Base-by-base conservation (phyloP, 176 grass and related monocot genomes). In the Rhynchospora breviuscula region DNA sequence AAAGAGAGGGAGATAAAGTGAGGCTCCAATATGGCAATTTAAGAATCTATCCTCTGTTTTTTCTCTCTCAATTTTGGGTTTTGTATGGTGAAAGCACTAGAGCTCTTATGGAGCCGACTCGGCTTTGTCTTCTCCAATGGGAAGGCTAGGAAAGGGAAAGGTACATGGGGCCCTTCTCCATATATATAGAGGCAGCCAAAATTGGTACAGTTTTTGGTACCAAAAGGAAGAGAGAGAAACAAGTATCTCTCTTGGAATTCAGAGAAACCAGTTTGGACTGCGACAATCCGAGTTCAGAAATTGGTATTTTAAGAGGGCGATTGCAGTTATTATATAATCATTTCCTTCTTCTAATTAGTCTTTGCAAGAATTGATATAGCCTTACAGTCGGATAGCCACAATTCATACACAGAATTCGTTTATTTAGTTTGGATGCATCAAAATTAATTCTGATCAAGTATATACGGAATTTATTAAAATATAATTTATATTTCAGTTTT, bases 51-150 rank as follows among this genome's bases (percentile, higher is more conserved):
- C 84, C 80, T 76, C 44, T 85, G 49, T 60, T 25, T 66, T 45
- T 9, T 79, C 65, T 80, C 40, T 58, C 47, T 67, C 54, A 79
- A 29, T 66, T 82, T 83, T 83, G 11, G 81, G 48, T 76, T 76
- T 69, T 86, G 63, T 85, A 87, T 83, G 84, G 82, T 56, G 87
- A 58, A 86, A 87, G 49, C 53, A 43, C 70, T 87, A 82, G 85
- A 81, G 87, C 54, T 92, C 90, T 88, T 91, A 91, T 91, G 87
- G 87, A 88, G 74, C 79, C 82, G 87, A 78, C 87, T 80, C 89
- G 62, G 89, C 92, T 94, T 88, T 91, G 87, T 75, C 25, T 79
- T 78, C 87, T 90, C 92, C 92, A 92, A 92, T 92, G 87, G 85
- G 85, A 87, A 74, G 67, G 85, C 87, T 78, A 44, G 86, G 67